Conservation (phyloP, 2,329 filamentous ascomycete genomes). For the Thielaviopsis euricoi region DNA sequence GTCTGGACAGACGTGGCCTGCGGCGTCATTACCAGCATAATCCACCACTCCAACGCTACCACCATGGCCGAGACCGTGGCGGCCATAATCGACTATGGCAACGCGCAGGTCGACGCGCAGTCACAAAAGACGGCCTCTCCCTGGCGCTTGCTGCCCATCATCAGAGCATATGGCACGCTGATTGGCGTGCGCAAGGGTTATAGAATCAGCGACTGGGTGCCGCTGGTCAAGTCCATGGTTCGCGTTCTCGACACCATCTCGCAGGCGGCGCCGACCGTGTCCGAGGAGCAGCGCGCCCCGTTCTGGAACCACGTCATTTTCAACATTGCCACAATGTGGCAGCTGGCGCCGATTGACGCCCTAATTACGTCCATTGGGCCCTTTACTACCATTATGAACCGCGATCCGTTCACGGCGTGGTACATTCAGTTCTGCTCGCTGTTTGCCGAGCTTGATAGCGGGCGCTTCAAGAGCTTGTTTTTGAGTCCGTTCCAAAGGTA, state of each 20-base stretch:
- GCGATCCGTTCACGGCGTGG: constrained; percentile 47
- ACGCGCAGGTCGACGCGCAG: constrained; percentile 19
- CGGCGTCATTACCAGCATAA: constrained; percentile 62
- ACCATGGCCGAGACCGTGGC: constrained; percentile 56
- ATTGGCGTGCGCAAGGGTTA: constrained; percentile 69
- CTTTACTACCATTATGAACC: constrained; percentile 48
- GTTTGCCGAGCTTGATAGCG: constrained; percentile 54
- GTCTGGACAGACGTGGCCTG: constrained; percentile 50
- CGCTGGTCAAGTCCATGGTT: constrained; percentile 40
- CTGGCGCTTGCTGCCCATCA: constrained; percentile 23
- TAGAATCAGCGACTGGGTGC: constrained; percentile 56
- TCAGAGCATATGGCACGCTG: constrained; percentile 49
- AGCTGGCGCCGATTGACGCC: constrained; percentile 62
- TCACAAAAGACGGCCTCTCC: constrained; percentile 14
- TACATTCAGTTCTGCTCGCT: constrained; percentile 79
- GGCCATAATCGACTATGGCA: constrained; percentile 36
- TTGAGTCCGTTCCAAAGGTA: constrained; percentile 67
- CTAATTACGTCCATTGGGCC: constrained; percentile 53
- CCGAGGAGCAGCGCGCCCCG: constrained; percentile 21
- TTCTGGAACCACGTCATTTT: constrained; percentile 44
- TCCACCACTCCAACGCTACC: constrained; percentile 64
- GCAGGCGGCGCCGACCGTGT: constrained; percentile 21
- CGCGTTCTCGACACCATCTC: constrained; percentile 33
- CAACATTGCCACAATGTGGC: constrained; percentile 49
- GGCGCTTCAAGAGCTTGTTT: constrained; percentile 64